Conservation (phyloP, 2,329 filamentous ascomycete species). For the Aspergillus neotritici region DNA sequence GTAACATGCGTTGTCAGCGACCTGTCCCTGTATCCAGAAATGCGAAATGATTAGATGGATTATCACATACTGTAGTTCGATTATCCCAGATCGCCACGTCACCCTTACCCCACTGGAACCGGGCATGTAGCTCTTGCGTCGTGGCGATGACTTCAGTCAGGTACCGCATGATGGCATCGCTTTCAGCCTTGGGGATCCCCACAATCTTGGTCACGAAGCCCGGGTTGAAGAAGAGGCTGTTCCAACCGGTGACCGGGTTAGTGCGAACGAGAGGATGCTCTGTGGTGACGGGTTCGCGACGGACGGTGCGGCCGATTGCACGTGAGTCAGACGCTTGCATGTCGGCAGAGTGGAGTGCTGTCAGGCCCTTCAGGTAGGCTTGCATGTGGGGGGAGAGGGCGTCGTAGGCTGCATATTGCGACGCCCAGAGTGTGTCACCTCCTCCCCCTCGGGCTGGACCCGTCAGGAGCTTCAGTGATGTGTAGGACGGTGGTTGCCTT, state of each 20-base stretch:
- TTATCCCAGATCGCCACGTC: constrained; percentile 68
- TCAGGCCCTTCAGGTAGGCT: constrained; percentile 53
- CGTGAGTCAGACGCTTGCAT: constrained; percentile 49
- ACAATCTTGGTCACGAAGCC: constrained; percentile 55
- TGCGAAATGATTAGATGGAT: not conserved
- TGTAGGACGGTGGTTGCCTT: constrained; percentile 54
- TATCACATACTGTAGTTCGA: constrained; percentile 44
- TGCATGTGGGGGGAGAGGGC: constrained; percentile 52
- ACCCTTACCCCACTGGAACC: constrained; percentile 59
- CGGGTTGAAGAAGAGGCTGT: constrained; percentile 55
- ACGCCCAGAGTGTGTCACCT: constrained; percentile 55
- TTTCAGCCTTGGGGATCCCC: constrained; percentile 54
- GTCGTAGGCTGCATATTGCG: constrained; percentile 55
- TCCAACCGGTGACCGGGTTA: constrained; percentile 59
- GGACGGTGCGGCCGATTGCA: constrained; percentile 47
- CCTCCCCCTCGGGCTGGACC: constrained; percentile 52
- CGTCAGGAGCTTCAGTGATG: constrained; percentile 49
- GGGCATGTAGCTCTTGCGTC: constrained; percentile 63
- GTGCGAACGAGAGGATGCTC: constrained; percentile 55
- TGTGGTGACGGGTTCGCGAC: constrained; percentile 49
- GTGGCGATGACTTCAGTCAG: constrained; percentile 53
- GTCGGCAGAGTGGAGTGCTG: constrained; percentile 51
- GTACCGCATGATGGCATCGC: constrained; percentile 47
- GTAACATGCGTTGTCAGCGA: constrained; percentile 2
- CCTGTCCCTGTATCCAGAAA: not conserved